Evolutionary conservation across 805 yeast genomes (phyloP), one percentile per base, ranked within the genome.

Genomic region (Hemisphaericaspora nanyangensis): DNA sequence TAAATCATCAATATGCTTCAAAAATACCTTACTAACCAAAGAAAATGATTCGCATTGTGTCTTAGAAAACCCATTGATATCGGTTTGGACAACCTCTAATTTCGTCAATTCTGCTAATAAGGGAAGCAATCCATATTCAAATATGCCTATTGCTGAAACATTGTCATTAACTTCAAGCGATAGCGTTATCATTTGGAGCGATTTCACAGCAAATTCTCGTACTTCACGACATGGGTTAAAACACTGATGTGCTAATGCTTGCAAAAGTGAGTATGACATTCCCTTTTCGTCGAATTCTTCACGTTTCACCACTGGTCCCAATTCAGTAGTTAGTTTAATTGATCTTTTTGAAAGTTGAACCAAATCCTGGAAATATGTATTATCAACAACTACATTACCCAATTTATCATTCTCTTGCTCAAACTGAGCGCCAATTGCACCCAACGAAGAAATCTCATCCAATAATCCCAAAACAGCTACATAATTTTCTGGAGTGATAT

Each of bases 171-270:
- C 55, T 8, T 68, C 59, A 39, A 28, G 51, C 3, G 80, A 65
- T 10, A 81, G 59, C 8, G 81, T 52, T 4, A 74, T 63, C 5
- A 68, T 61, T 43, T 84, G 85, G 37, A 90, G 69, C 0, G 76
- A 59, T 16, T 71, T 70, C 30, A 88, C 60, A 0, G 95, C 90
- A 56, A 72, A 77, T 0, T 74, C 60, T 29, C 95, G 68, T 8
- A 89, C 66, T 52, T 85, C 89, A 19, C 86, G 68, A 56, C 95
- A 86, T 15, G 96, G 95, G 52, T 89, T 89, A 55, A 84, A 74
- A 56, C 96, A 85, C 57, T 90, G 96, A 52, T 85, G 91, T 0
- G 93, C 88, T 38, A 89, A 68, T 0, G 95, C 95, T 54, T 87
- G 91, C 20, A 85, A 69, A 44, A 86, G 66, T 1, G 95, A 83